A percentile compares a stretch with the other conserved stretches of the same genome.
Evolutionary conservation across 345 rosid genomes (phyloP).

Genomic region (Garcia nutans): DNA sequence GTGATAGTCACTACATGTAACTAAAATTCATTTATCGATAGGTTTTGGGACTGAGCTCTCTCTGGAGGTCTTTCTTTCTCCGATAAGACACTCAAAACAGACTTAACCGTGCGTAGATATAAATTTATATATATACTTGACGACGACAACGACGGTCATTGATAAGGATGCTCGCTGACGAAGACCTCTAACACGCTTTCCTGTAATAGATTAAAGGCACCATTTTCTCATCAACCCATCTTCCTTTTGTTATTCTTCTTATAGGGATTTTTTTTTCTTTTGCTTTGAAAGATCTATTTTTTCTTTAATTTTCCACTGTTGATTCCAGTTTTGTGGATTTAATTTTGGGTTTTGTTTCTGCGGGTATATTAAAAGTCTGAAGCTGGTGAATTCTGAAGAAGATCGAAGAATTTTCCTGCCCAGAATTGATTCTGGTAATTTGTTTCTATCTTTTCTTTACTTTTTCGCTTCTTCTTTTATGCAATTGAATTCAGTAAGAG

Average conservation of each 20-base stretch:
- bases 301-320: neutral
- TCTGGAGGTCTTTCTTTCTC: too few species aligned
- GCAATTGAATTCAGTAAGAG: neutral
- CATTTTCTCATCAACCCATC: neutral
- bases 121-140: neutral
- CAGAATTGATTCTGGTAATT: conserved; percentile 6
- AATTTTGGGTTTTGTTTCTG: neutral
- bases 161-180: neutral
- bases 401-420: neutral
- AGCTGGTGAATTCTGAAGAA: neutral
- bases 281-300: neutral
- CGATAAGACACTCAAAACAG: too few species aligned
- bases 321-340: neutral
- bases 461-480: neutral
- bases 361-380: neutral
- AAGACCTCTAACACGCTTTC: neutral
- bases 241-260: neutral
- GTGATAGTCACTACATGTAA: neutral
- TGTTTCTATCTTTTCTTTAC: neutral
- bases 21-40: too few species aligned
- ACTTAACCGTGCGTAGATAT: neutral
- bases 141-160: neutral
- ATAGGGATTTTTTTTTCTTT: neutral
- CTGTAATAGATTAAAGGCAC: too few species aligned
- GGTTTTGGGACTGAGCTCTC: too few species aligned